Base-by-base conservation (phyloP, 140 eudicot species). In the Cichorium intybus region DNA sequence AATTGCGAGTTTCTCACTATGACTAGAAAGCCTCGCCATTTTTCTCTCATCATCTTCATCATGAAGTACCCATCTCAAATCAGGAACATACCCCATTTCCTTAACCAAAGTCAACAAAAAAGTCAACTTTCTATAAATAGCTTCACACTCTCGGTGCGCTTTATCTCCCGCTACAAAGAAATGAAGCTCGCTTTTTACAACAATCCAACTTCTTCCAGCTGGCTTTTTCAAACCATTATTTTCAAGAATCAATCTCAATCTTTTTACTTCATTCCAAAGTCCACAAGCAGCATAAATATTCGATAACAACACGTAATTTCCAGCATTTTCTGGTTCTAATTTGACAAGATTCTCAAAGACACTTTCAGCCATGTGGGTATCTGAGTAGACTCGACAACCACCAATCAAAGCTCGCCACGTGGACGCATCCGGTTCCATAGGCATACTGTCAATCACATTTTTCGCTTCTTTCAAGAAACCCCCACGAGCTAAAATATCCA, bases 131-230 rank as follows among this genome's bases (percentile, higher is more conserved):
- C 37, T 18, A 37, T 77, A 77, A 66, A 84, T 75, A 18, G 16
- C 37, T 61, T 57, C 61, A 20, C 71, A 72, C 46, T 78, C 53
- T 6, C 62, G 54, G 49, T 82, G 87, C 20, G 83, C 64, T 54
- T 55, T 77, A 43, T 81, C 87, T 27, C 84, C 87, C 7, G 87
- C 92, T 47, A 74, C 75, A 37, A 85, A 85, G 1, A 56, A 58
- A 63, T 81, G 83, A 62, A 85, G 46, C 24, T 65, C 57, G 26
- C 76, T 81, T 78, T 70, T 79, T 18, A 81, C 47, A 27, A 63
- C 71, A 39, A 81, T 85, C 92, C 92, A 85, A 70, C 85, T 82
- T 64, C 75, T 75, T 11, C 88, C 93, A 0, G 84, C 83, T 34
- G 79, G 78, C 62, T 82, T 85, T 56, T 66, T 78, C 47, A 81